Base-by-base conservation (phyloP, 2,329 filamentous ascomycete genomes). In the Neofusicoccum kwambonambiense region DNA sequence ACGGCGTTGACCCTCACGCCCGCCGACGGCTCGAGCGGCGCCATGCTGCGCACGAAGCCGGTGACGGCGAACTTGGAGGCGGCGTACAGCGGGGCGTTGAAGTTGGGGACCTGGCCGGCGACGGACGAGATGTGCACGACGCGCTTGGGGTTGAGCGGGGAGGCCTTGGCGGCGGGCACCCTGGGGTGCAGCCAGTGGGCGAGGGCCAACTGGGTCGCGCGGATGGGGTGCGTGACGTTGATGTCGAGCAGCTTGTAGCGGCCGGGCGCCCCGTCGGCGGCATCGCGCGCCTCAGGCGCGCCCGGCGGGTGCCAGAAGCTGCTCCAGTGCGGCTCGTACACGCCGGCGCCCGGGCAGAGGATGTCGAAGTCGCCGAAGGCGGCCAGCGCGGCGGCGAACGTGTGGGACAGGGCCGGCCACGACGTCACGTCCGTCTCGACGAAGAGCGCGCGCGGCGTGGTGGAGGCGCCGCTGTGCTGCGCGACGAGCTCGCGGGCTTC, bases 1-100 rank as follows among this genome's bases (percentile, higher is more conserved):
- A 88, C 85, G 5, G 81, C 85, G 19, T 85, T 87, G 15, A 88
- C 84, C 0, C 85, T 76, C 60, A 89, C 85, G 0, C 83, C 83
- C 27, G 83, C 69, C 0, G 70, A 70, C 1, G 74, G 62, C 22
- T 87, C 85, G 5, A 88, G 78, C 1, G 76, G 72, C 0, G 75
- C 81, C 13, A 88, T 70, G 3, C 78, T 79, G 63, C 85, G 81
- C 4, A 87, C 78, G 72, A 78, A 82, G 11, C 79, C 80, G 19
- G 75, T 78, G 64, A 83, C 75, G 12, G 72, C 81, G 63, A 81
- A 78, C 66, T 83, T 83, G 1, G 72, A 71, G 0, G 81, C 80
- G n/a, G 75, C 70, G 68, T 83, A 83, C 5, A 83, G 67, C 0
- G 81, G 81, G 0, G 75, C 74, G 9, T 69, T 62, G 5, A 82